Base-by-base conservation (phyloP, 345 rosid species). In the Eucalyptus albens region DNA sequence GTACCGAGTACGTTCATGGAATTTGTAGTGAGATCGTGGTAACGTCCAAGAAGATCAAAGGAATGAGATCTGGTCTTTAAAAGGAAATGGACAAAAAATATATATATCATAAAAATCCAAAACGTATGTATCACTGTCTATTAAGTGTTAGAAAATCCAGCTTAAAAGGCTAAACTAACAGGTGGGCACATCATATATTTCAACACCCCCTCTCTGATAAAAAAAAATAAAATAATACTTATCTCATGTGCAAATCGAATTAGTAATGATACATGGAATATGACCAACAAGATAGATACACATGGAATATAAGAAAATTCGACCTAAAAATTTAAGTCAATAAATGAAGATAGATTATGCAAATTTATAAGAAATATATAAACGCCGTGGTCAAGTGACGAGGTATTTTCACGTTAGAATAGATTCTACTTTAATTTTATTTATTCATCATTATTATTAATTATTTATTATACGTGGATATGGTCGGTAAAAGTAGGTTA, bases 211-310 rank as follows among this genome's bases (percentile, higher is more conserved):
- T 31, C 42, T 56, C 62, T 53, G 0, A 56, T 24, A 2, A 21
- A 56, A 56, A 21, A 53, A n/a, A n/a, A n/a, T n/a, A n/a, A 55
- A 2, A 56, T 9, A 56, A 56, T 22, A 24, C 29, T 56, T 5
- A 4, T 56, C 14, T 56, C 27, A 31, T 37, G 42, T 31, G 80
- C 12, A 16, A 31, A 16, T 9, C 12, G 1, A 16, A 67, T 67
- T 67, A 65, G 40, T n/a, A 5, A 67, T 8, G 11, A 15, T 31
- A 8, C 11, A 31, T 31, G 22, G 3, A 67, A 31, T 31, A n/a
- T 16, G 42, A 16, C 7, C 1, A 31, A 65, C 5, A 3, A 16
- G 11, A 16, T n/a, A 1, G 42, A 5, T 8, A 2, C 21, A 9
- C 11, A 31, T 0, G 2, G 1, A 15, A 15, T n/a, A 8, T n/a